A percentile compares a stretch with the other conserved stretches of the same genome.
These are phyloP conservation scores for Verbascum thapsus DNA, from an alignment of 257 asterid genomes.

Conservation along the genomic window DNA sequence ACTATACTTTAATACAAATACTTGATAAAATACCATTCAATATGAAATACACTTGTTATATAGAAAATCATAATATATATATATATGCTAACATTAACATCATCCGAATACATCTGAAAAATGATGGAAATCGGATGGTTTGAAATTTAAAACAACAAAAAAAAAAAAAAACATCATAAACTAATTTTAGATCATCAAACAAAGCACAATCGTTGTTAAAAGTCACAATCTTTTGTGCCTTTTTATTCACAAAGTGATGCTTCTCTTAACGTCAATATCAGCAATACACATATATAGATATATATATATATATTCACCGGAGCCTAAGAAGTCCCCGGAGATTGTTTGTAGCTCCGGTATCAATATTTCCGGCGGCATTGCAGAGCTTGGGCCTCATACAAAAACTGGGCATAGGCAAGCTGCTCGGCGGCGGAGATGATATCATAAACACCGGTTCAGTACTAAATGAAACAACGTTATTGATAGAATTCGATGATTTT, in stretches of 20 bases:
- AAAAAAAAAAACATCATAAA: neutral
- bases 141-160: no score
- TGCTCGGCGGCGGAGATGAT: constrained; percentile 78
- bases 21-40: no score
- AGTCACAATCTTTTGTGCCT: neutral
- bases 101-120: no score
- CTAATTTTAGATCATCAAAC: no score
- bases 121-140: no score
- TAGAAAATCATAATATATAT: no score
- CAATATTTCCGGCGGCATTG: constrained; percentile 46
- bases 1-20: no score
- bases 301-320: constrained; percentile 2
- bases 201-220: no score
- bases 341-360: constrained; percentile 50
- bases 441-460: constrained; percentile 27
- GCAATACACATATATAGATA: neutral
- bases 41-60: no score
- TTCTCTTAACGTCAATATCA: neutral
- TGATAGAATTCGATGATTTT: neutral
- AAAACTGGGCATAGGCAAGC: constrained; percentile 91
- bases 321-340: constrained; percentile 56
- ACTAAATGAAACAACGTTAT: neutral
- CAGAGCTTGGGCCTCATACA: constrained; percentile 64
- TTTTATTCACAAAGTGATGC: neutral
- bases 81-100: no score